Evolutionary conservation across 345 rosid genomes (phyloP), one percentile per base, ranked within the genome.

Genomic region (Syzygium aromaticum): DNA sequence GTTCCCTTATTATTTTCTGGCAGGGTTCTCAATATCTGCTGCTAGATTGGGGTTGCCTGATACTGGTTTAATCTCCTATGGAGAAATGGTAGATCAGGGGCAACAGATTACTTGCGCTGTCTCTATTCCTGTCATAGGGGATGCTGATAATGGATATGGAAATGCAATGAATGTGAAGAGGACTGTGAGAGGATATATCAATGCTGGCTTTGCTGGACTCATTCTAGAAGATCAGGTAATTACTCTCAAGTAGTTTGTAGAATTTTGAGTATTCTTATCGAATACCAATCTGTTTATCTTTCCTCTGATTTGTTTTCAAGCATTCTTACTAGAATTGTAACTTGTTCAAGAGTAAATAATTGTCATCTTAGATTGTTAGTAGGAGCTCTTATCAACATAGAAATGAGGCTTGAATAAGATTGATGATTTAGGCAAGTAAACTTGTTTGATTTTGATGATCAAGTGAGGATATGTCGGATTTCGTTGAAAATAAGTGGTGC

Each of bases 41-140:
- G 94, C 96, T 52, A 88, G 96, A 89, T 25, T 96, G 94, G 98
- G 94, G 59, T 91, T 93, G 87, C 97, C 96, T 5, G 97, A 95
- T 91, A 92, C 93, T 43, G 97, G 96, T 51, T 91, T 94, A 53
- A 86, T 97, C 86, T 97, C 98, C 52, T 97, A 94, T 86, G 99
- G 98, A 64, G 99, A 97, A 92, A 95, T 97, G 98, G 85, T 97
- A 86, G 98, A 97, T 90, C 98, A 97, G 87, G 97, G 98, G 85
- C 93, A 84, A 80, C 97, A 91, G 64, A 97, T 97, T 85, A 95
- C 95, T n/a, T 90, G 93, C 54, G 94, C 98, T 59, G 95, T 93
- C 38, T 90, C 96, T 0, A 94, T 97, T 89, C 98, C 99, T 19
- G 94, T 96, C 67, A 97, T 97, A 85, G 99, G 98, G 64, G 99